Evolutionary conservation across 208 protist species (phyloP).

Genomic region (Histomonas meleagridis): DNA sequence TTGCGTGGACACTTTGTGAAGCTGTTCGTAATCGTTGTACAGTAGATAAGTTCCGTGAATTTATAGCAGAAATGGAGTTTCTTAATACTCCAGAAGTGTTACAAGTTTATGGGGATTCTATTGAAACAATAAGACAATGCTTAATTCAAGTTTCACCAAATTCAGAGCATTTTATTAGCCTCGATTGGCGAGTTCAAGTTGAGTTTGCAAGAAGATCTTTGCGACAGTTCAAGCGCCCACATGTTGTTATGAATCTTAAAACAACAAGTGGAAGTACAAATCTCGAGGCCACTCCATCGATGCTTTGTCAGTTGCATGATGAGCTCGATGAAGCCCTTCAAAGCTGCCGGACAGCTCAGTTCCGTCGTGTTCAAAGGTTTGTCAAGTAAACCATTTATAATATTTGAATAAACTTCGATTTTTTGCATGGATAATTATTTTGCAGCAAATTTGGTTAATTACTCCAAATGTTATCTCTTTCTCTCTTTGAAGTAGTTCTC

Average conservation of each 20-base stretch:
- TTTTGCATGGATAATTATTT: too few relatives aligned
- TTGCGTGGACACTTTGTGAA: constrained; percentile 4
- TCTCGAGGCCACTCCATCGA: neutral
- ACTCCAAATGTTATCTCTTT: too few relatives aligned
- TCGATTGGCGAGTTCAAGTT: constrained; percentile 25
- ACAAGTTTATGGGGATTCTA: neutral
- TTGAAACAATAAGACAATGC: neutral
- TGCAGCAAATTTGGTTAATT: too few relatives aligned
- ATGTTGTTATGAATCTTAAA: constrained; percentile 11
- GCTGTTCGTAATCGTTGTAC: neutral
- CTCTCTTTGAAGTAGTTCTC: too few relatives aligned
- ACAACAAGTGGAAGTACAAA: neutral
- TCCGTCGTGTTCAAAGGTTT: constrained; percentile 4
- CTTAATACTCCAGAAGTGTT: constrained; percentile 2
- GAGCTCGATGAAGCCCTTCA: neutral
- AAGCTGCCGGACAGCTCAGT: neutral
- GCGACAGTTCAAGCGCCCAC: neutral
- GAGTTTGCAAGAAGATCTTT: neutral
- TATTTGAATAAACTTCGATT: too few relatives aligned
- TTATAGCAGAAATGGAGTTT: constrained; percentile 31
- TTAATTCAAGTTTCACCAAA: neutral
- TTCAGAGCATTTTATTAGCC: constrained; percentile 17
- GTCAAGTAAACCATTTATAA: constrained; percentile 36
- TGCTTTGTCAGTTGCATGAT: neutral
- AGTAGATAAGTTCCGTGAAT: neutral